Base-by-base conservation (phyloP, 208 protist species). In the Trypanosoma brucei region DNA sequence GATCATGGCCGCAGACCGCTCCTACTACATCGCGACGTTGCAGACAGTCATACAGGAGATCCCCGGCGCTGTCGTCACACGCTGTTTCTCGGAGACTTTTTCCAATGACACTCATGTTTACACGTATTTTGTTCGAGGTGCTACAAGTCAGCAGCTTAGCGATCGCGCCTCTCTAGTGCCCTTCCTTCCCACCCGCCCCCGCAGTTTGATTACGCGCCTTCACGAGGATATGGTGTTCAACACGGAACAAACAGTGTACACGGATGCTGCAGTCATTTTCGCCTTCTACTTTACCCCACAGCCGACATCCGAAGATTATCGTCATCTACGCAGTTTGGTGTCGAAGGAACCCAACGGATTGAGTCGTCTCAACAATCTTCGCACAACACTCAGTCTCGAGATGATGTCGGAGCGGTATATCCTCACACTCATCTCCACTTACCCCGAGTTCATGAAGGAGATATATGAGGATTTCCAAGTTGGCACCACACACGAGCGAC, bases 391-490 rank as follows among this genome's bases (percentile, higher is more conserved):
- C 37, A 84, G 64, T 42, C 82, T 93, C 59, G 88, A 95, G 63
- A 86, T 92, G 42, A 91, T 96, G 75, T 96, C 90, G 52, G 86
- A 96, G 69, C 76, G 86, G 52, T 86, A 92, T 75, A 86, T 92
- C 40, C 73, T 73, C 63, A 82, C 76, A 59, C 73, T 94, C 62
- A 82, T 96, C 51, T 66, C 74, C 46, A 65, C 74, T 61, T 95
- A 95, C 69, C 88, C 88, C 22, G 80, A 92, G 52, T 84, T 96
- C 39, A 73, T 85, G 59, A 94, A 92, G 76, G 62, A 81, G 31
- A 81, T 97, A 35, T 97, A 93, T 82, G 72, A 78, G 14, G 93
- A 97, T 76, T 97, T 97, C 73, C 63, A 78, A n/a, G 59, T 77
- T 14, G 87, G 83, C 59, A 74, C 76, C 42, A 82, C 77, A n/a